A percentile compares a stretch with the other conserved stretches of the same genome.
These are phyloP conservation scores for Ustilago trichophora DNA, from an alignment of 1,284 basidiomycete species.

Conservation along the genomic window DNA sequence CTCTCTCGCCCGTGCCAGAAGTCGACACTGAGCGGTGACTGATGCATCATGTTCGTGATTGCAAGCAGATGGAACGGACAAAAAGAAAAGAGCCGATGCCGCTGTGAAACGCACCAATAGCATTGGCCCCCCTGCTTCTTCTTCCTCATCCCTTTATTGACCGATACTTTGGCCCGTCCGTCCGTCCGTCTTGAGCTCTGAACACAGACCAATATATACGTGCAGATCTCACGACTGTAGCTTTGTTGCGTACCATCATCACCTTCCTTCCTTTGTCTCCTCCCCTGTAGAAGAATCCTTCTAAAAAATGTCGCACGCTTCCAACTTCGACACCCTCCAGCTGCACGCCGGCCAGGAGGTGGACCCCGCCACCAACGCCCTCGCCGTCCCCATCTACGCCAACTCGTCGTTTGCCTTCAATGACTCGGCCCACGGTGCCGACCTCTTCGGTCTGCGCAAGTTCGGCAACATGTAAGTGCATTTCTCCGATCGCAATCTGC, in stretches of 20 bases:
- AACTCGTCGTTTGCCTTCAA: constrained; percentile 65
- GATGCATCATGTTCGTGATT: too few relatives aligned
- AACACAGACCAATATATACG: constrained; percentile 19
- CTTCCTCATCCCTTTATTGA: background rate
- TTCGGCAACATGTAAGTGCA: constrained; percentile 73
- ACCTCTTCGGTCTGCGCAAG: constrained; percentile 76
- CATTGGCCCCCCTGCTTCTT: background rate
- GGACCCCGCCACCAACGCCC: constrained; percentile 77
- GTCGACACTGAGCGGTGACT: too few relatives aligned
- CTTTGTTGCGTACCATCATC: background rate
- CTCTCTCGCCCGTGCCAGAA: constrained; percentile 19
- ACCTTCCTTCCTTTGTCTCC: background rate
- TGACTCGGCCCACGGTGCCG: constrained; percentile 74
- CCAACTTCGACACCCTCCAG: constrained; percentile 66
- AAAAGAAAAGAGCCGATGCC: too few relatives aligned
- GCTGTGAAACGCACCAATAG: constrained; percentile 5
- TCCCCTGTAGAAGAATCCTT: constrained; percentile 1
- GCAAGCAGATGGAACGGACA: too few relatives aligned
- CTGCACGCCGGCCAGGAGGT: constrained; percentile 81
- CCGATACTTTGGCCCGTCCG: too few relatives aligned
- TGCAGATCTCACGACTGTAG: too few relatives aligned
- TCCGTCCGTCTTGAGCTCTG: constrained; percentile 5
- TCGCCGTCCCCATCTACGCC: constrained; percentile 82
- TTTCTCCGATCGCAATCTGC: too few relatives aligned
- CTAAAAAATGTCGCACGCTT: constrained; percentile 29